phyloP scores from a whole-genome alignment of 1,284 basidiomycete genomes.

The Microbotryum lychnidis-dioicae region DNA sequence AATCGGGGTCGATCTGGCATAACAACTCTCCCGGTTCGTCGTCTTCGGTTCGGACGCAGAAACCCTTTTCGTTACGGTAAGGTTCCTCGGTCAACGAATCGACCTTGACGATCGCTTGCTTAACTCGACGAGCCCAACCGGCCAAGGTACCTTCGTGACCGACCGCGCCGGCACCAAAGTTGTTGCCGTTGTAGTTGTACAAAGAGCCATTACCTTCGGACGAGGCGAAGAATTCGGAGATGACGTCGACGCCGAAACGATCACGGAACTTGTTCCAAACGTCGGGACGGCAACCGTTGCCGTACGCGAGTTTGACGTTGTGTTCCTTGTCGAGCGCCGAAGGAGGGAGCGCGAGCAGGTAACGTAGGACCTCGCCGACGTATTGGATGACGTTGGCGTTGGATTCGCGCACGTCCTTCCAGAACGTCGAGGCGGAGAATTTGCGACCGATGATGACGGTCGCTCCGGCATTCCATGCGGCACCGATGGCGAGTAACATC shows the following conservation, averaged over 20 bases:
- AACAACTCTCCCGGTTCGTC: slow-evolving; percentile 39
- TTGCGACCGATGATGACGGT: slow-evolving; percentile 42
- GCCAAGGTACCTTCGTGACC: slow-evolving; percentile 36
- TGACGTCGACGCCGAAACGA: slow-evolving; percentile 35
- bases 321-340: slow-evolving; percentile 38
- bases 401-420: slow-evolving; percentile 36
- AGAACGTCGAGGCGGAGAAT: slow-evolving; percentile 39
- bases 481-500: slow-evolving; percentile 37
- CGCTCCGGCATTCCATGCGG: slow-evolving; percentile 32
- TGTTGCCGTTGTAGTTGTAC: slow-evolving; percentile 38
- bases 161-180: slow-evolving; percentile 39
- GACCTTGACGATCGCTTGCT: slow-evolving; percentile 37
- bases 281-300: slow-evolving; percentile 40
- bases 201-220: slow-evolving; percentile 36
- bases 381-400: slow-evolving; percentile 40
- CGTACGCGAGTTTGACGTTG: slow-evolving; percentile 41
- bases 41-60: slow-evolving; percentile 30
- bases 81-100: slow-evolving; percentile 41
- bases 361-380: slow-evolving; percentile 38
- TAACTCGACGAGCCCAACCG: slow-evolving; percentile 24
- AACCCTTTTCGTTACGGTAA: slow-evolving; percentile 35
- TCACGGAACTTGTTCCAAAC: slow-evolving; percentile 41
- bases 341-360: slow-evolving; percentile 39
- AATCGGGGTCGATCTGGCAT: slow-evolving; percentile 33
- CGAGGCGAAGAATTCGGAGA: slow-evolving; percentile 40